Percentiles rank a stretch among this genome's conserved stretches.
phyloP scores from a whole-genome alignment of 1,139 yeast genomes.

The Debaryomycetaceae sp. region DNA sequence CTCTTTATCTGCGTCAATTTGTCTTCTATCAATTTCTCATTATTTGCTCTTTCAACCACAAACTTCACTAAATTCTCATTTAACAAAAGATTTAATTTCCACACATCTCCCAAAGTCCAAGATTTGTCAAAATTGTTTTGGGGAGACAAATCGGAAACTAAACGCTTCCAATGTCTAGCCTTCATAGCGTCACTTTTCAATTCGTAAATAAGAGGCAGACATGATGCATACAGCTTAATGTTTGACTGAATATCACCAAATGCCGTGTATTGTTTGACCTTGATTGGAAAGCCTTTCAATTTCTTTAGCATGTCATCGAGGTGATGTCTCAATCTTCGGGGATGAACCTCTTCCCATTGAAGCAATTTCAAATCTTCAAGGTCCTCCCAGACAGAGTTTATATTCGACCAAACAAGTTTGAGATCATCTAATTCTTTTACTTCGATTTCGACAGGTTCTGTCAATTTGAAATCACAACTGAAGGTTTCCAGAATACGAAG shows the following conservation, averaged over 20 bases:
- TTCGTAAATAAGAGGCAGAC: conserved; percentile 40
- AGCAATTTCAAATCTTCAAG: conserved; percentile 40
- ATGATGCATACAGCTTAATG: conserved; percentile 40
- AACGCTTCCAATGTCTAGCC: conserved; percentile 66
- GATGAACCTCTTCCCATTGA: conserved; percentile 52
- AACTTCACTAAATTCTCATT: conserved; percentile 49
- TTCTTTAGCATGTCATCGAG: conserved; percentile 50
- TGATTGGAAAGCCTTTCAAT: conserved; percentile 54
- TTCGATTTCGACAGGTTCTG: conserved; percentile 27
- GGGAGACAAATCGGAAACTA: conserved; percentile 34
- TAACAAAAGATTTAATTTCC: conserved; percentile 49
- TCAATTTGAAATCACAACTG: conserved; percentile 29
- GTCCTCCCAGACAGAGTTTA: conserved; percentile 54
- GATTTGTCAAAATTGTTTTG: conserved; percentile 13
- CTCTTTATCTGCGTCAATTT: conserved; percentile 45
- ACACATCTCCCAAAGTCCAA: conserved; percentile 56
- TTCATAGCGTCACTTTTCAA: conserved; percentile 58
- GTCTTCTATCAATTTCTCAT: conserved; percentile 66
- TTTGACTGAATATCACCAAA: conserved; percentile 55
- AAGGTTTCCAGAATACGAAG: conserved; percentile 41
- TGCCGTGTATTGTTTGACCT: conserved; percentile 66
- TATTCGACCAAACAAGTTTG: conserved; percentile 62
- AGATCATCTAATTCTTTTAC: conserved; percentile 56
- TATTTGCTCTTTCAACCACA: conserved; percentile 62
- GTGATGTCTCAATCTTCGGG: conserved; percentile 43